Base-by-base conservation (phyloP, 2,329 filamentous ascomycete species). In the Trichophyton simii region DNA sequence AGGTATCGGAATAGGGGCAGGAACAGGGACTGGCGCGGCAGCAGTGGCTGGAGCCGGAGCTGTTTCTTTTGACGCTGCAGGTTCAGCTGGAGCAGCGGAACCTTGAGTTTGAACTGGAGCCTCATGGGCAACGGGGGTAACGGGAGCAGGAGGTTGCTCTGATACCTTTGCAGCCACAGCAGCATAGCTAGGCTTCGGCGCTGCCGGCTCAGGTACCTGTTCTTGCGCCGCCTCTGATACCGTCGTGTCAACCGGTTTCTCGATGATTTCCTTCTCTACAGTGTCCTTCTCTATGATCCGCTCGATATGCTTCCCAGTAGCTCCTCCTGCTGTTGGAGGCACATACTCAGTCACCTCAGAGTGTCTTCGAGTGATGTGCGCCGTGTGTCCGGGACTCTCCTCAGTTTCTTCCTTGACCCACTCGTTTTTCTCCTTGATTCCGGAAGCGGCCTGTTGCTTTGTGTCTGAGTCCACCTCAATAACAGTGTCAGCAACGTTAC, bases 321-420 rank as follows among this genome's bases (percentile, higher is more conserved):
- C 55, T n/a, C 55, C 55, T 13, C 2, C 55, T 5, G 55, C n/a
- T 5, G 13, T 41, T 41, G n/a, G 31, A 4, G 55, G 55, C 15
- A 58, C 13, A 58, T 58, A 58, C 20, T 58, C 55, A 20, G 31
- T 54, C 22, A 54, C 50, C 22, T 54, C 22, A 54, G 50, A 54
- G n/a, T 38, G 31, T 9, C 28, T 58, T 18, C 38, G 55, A 20
- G 18, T 41, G 28, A 8, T 42, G 25, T 58, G 55, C 9, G 34
- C 15, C 18, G 20, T 38, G 13, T 22, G 20, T 8, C 9, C n/a
- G 11, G 55, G 55, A 2, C 31, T 5, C 55, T 42, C 38, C 11
- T 58, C 31, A 8, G 38, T 58, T 41, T 58, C 55, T 41, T 58
- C 55, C 38, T 42, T 58, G 28, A 58, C 31, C 55, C 55, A 58